Base-by-base conservation (phyloP, 2,329 filamentous ascomycete species). In the Gnomoniopsis sp. region DNA sequence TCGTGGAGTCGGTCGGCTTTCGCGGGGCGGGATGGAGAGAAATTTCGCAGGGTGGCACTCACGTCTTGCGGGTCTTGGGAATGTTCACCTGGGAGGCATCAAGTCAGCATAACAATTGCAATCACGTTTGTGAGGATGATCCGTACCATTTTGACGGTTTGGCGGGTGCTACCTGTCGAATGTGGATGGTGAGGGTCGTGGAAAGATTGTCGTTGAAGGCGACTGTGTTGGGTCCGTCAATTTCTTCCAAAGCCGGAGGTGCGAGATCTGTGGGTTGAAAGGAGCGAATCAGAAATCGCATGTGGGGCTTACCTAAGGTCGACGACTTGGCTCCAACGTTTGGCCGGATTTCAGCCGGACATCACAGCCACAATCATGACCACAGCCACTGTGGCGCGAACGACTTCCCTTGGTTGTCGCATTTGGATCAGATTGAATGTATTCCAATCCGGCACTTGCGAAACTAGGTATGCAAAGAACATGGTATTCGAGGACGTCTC, bases 61-160 rank as follows among this genome's bases (percentile, higher is more conserved):
- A 96, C 79, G 93, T 96, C 84, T 91, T 90, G 78, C 92, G 88
- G 79, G 92, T 96, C 86, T 96, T 96, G 76, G 93, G 92, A 84
- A 96, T 90, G 90, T 96, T 96, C 85, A 96, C 92, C 93, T 93
- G 69, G 2, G 30, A 30, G 49, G 10, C 30, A 50, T 21, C 54
- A 38, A 34, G 57, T 62, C 49, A 61, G 59, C 38, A 51, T 17
- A 14, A 38, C 34, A 14, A 49, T 56, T 22, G 6, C 49, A 14
- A 6, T 21, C 19, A 19, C 2, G 6, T 15, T 43, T 49, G 23
- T n/a, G 17, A 22, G 19, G 44, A 21, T 30, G 21, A 4, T 21
- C n/a, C 60, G 36, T 62, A 62, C 60, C 60, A 62, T 62, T 51
- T 62, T 62, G 57, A 56, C 60, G 60, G 57, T 56, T 59, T 59